Base-by-base conservation (phyloP, 192 early-diverging fungal species). In the Linnemannia exigua region DNA sequence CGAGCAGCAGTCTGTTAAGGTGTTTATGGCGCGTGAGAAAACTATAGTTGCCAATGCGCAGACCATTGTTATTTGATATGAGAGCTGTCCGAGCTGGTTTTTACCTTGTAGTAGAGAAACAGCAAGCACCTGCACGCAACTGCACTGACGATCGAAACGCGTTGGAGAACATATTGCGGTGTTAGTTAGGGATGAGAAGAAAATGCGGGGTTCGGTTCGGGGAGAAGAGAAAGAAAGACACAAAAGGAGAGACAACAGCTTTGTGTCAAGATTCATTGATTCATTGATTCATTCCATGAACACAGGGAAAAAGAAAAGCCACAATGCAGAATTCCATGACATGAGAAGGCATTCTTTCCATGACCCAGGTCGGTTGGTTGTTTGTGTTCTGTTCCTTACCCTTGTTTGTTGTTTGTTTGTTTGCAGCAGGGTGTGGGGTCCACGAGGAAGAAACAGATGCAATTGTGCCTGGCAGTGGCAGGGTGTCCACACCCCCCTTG, bases 1-100 rank as follows among this genome's bases (percentile, higher is more conserved):
- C 82, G 1, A 70, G 20, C 44, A 70, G 44, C 8, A 76, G 51
- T 75, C 80, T 82, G 50, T 1, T 15, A 8, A 19, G 8, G 31
- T n/a, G 15, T 50, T 46, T 5, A 7, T 54, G 0, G 28, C 4
- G 58, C 72, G 94, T 87, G 79, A 33, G 36, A 25, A 41, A 71
- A 22, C 6, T n/a, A 7, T 31, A 36, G 6, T 41, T 69, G 22
- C 14, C 38, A 41, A 9, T 63, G 28, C 14, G 58, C 28, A 63
- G 58, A 28, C 12, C 11, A 31, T 25, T 5, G 54, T 12, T 16
- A 31, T n/a, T n/a, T n/a, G 2, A 31, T 0, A 7, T 3, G 41
- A 9, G 28, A 63, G 25, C 6, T 14, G 58, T 28, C 3, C 7
- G 15, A 28, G 58, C 28, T 15, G 31, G 58, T 31, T 11, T 14